Conservation (phyloP, 2,329 filamentous ascomycete genomes). For the Ceratocystis eucalypticola region DNA sequence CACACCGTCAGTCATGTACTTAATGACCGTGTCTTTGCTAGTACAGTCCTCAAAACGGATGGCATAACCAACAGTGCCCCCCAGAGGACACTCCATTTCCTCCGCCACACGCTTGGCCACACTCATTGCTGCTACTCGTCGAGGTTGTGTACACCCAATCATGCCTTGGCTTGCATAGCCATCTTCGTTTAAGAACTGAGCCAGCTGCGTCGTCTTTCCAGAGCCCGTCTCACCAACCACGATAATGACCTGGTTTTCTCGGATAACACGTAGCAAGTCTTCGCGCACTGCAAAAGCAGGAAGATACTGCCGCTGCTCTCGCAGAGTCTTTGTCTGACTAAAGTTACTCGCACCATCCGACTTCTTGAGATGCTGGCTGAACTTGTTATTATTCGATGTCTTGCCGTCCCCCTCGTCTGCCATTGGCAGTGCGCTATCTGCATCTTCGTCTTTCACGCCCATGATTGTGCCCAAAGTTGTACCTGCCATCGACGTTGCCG, state of each 20-base stretch:
- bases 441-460: slow-evolving; percentile 82
- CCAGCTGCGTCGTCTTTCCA: slow-evolving; percentile 93
- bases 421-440: slow-evolving; percentile 73
- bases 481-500: slow-evolving; percentile 84
- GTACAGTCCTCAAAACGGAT: slow-evolving; percentile 98
- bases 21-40: slow-evolving; percentile 86
- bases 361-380: slow-evolving; percentile 81
- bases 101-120: slow-evolving; percentile 96
- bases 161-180: slow-evolving; percentile 78
- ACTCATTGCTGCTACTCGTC: slow-evolving; percentile 96
- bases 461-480: slow-evolving; percentile 89
- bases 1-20: slow-evolving; percentile 98
- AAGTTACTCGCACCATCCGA: slow-evolving; percentile 77
- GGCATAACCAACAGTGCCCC: slow-evolving; percentile 81
- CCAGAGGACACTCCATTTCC: slow-evolving; percentile 91
- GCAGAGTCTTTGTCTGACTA: slow-evolving; percentile 78
- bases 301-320: slow-evolving; percentile 83
- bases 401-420: slow-evolving; percentile 51
- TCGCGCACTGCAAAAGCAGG: slow-evolving; percentile 94
- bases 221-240: slow-evolving; percentile 96
- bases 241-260: slow-evolving; percentile 94
- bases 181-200: slow-evolving; percentile 91
- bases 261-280: slow-evolving; percentile 77
- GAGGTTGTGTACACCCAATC: slow-evolving; percentile 92
- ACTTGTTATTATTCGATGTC: slow-evolving; percentile 48